Evolutionary conservation across 805 yeast genomes (phyloP), one percentile per base, ranked within the genome.

Genomic region (Cyberlindnera mrakii): DNA sequence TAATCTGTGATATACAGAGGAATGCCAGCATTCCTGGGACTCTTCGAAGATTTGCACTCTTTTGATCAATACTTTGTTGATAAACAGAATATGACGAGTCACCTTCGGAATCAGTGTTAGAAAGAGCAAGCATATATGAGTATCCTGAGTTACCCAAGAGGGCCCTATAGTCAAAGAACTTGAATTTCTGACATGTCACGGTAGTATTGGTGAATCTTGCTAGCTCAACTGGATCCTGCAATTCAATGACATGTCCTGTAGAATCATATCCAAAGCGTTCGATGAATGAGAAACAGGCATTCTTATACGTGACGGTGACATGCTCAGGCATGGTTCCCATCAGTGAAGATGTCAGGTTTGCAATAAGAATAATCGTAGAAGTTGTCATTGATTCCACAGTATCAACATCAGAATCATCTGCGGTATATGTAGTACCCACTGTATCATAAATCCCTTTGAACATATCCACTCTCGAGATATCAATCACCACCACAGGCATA

Each of bases 391-490:
- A 44, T 14, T 43, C 45, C n/a, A 30, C 15, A 7, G 42, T 43
- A 23, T 23, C 27, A 10, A 43, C 33, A 18, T 30, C 60, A 25
- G 77, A 42, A 19, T 35, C 41, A 3, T 62, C 65, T 14, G 58
- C 50, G 1, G 56, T 56, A 23, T 54, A 57, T 4, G 50, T 45
- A 30, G 55, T 50, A 54, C 37, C 75, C 57, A 42, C 75, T 57
- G 5, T 72, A 64, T 19, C 57, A 50, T 75, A 78, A 8, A 80
- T 57, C 1, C 85, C 85, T 16, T 61, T 51, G 1, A 80, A 71
- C 16, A 80, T 74, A 46, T 76, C 78, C 6, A 70, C 58, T 49
- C 74, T 80, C 4, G 74, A 67, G 45, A 79, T 76, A 51, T 72
- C 71, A 32, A 80, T 60, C 33, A 68, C 53, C 16, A 55, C 50